Percentiles rank a stretch among this genome's conserved stretches.
phyloP scores from a whole-genome alignment of 2,329 filamentous ascomycete genomes.

The Akanthomyces uredinophilus region DNA sequence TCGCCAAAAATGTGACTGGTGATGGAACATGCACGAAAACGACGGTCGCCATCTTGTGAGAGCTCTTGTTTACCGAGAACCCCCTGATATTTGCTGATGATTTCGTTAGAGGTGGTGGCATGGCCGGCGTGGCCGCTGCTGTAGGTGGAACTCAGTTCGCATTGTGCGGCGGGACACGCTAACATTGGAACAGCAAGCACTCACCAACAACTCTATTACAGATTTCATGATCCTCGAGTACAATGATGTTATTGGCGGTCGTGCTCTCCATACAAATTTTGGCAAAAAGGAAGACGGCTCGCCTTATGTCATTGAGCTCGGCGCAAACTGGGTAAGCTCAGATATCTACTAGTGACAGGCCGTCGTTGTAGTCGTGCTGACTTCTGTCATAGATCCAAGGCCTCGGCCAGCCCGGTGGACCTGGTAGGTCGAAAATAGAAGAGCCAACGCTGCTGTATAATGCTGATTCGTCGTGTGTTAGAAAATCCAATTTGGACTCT shows the following conservation, averaged over 20 bases:
- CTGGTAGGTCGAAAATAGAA: slow-evolving; percentile 18
- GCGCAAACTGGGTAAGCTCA: slow-evolving; percentile 57
- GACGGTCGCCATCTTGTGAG: slow-evolving; percentile 28
- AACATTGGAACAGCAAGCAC: slow-evolving; percentile 38
- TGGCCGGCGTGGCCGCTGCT: slow-evolving; percentile 14
- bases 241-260: slow-evolving; percentile 57
- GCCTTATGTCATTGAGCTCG: slow-evolving; percentile 56
- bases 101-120: slow-evolving; percentile 12
- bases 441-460: background rate
- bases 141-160: background rate
- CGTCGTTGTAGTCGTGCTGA: background rate
- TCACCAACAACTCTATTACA: slow-evolving; percentile 54
- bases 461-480: slow-evolving; percentile 19
- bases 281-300: slow-evolving; percentile 44
- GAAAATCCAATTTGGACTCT: slow-evolving; percentile 61
- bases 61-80: background rate
- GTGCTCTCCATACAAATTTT: slow-evolving; percentile 53
- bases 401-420: slow-evolving; percentile 22
- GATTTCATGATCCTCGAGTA: slow-evolving; percentile 64
- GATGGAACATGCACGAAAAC: slow-evolving; percentile 24
- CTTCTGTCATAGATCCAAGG: slow-evolving; percentile 15
- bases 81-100: background rate
- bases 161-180: background rate
- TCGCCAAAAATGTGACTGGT: background rate
- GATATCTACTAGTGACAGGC: background rate